These are phyloP conservation scores for Podaxis sp. DNA, from an alignment of 768 basidiomycete species.

Conservation along the genomic window DNA sequence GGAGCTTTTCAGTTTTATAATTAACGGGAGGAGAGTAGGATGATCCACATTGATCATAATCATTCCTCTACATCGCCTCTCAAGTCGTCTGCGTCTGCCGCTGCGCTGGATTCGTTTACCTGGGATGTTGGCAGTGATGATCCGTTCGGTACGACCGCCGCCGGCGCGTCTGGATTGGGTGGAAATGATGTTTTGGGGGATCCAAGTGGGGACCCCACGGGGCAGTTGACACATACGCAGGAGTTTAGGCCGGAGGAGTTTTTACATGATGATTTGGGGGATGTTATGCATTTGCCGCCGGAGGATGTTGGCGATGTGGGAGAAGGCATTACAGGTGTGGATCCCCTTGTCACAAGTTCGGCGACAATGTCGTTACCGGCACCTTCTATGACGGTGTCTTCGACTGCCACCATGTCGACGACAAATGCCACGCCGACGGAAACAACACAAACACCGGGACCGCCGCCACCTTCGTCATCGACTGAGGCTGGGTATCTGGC, in stretches of 20 bases:
- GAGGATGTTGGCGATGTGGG: constrained; percentile 9
- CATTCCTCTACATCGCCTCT: constrained; percentile 15
- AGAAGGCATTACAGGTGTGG: background rate
- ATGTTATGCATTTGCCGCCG: constrained; percentile 14
- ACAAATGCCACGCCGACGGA: background rate
- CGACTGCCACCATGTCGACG: background rate
- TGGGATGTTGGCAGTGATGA: constrained; percentile 14
- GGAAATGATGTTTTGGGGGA: background rate
- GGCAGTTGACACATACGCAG: background rate
- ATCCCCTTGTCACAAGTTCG: background rate
- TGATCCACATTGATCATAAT: constrained; percentile 15
- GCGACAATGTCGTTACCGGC: background rate
- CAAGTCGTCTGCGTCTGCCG: constrained; percentile 16
- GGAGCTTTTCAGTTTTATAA: background rate
- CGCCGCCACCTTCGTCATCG: constrained; percentile 29
- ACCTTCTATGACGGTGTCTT: background rate
- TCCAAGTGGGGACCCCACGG: background rate
- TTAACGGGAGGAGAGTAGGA: constrained; percentile 6
- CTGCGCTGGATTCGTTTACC: constrained; percentile 13
- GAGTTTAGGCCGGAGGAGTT: constrained; percentile 14
- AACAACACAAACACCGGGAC: constrained; percentile 1
- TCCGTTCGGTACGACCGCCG: constrained; percentile 4
- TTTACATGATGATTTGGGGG: constrained; percentile 12
- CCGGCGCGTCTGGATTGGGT: constrained; percentile 1
- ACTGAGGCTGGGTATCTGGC: constrained; percentile 5